A percentile compares a stretch with the other conserved stretches of the same genome.
Conservation (phyloP, 345 rosid genomes). For the Sapria himalayana region DNA sequence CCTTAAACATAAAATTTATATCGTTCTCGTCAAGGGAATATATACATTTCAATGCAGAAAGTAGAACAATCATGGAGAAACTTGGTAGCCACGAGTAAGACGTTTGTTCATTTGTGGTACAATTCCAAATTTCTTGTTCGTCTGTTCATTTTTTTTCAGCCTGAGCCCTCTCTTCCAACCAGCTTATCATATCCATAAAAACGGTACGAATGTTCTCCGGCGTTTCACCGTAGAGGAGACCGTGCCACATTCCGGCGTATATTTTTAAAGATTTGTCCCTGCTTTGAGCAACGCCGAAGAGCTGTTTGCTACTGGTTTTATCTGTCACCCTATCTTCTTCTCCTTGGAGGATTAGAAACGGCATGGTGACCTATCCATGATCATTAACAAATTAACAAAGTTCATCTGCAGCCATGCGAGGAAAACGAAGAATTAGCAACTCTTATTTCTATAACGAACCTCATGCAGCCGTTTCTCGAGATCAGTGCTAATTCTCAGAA, state of each 20-base stretch:
- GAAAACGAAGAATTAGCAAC: not conserved
- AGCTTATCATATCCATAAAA: conserved; percentile 37
- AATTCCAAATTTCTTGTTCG: too few relatives aligned
- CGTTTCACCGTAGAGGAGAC: conserved; percentile 65
- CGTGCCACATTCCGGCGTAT: conserved; percentile 82
- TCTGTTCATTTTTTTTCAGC: too few relatives aligned
- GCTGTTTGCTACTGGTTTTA: conserved; percentile 28
- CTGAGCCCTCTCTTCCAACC: conserved; percentile 32
- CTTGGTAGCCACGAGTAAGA: too few relatives aligned
- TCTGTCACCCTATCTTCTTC: conserved; percentile 72
- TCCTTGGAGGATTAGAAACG: conserved; percentile 65
- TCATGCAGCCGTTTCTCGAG: conserved; percentile 37
- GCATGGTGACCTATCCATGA: conserved; percentile 29
- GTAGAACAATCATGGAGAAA: too few relatives aligned
- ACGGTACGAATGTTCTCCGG: conserved; percentile 37
- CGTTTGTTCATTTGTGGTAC: too few relatives aligned
- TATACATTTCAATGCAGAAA: too few relatives aligned
- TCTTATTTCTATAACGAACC: conserved; percentile 12
- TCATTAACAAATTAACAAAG: not conserved
- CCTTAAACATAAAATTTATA: too few relatives aligned
- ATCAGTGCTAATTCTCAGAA: conserved; percentile 26
- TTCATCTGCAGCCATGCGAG: not conserved
- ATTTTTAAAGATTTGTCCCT: conserved; percentile 54
- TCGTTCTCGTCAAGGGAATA: too few relatives aligned
- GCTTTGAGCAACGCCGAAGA: conserved; percentile 28